Evolutionary conservation across 306 rosid genomes (phyloP).

Genomic region (Macrotyloma uniflorum): DNA sequence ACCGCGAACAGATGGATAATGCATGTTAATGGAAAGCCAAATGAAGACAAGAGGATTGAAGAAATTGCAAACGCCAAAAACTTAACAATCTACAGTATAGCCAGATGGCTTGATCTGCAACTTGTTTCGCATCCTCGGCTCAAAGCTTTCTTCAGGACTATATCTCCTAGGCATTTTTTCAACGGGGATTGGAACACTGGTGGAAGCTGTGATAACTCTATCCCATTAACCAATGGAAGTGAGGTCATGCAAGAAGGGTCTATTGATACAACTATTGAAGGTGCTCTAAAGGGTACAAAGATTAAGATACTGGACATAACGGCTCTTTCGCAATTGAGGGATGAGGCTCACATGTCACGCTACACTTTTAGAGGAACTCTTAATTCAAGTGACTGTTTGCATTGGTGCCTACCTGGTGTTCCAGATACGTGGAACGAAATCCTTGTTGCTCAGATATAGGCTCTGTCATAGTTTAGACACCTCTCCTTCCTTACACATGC

Average conservation of each 20-base stretch:
- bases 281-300: constrained; percentile 81
- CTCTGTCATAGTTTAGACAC: constrained; percentile 6
- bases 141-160: constrained; percentile 82
- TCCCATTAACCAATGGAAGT: constrained; percentile 68
- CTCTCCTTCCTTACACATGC: constrained; percentile 2
- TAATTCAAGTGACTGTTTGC: constrained; percentile 80
- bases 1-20: constrained; percentile 81
- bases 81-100: constrained; percentile 66
- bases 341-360: constrained; percentile 91
- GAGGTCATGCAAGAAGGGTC: constrained; percentile 71
- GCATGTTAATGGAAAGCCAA: constrained; percentile 70
- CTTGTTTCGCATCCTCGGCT: constrained; percentile 67
- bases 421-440: constrained; percentile 97
- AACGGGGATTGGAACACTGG: constrained; percentile 97
- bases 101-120: constrained; percentile 78
- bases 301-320: constrained; percentile 79
- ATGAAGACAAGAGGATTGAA: constrained; percentile 53
- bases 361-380: constrained; percentile 61
- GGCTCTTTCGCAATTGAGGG: constrained; percentile 81
- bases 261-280: constrained; percentile 57
- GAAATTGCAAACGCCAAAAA: constrained; percentile 73
- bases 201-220: constrained; percentile 76
- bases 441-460: constrained; percentile 77
- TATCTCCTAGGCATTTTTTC: constrained; percentile 84
- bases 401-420: constrained; percentile 94